These are phyloP conservation scores for Coemansia sp. DNA, from an alignment of 192 early-diverging fungal species.

Conservation along the genomic window DNA sequence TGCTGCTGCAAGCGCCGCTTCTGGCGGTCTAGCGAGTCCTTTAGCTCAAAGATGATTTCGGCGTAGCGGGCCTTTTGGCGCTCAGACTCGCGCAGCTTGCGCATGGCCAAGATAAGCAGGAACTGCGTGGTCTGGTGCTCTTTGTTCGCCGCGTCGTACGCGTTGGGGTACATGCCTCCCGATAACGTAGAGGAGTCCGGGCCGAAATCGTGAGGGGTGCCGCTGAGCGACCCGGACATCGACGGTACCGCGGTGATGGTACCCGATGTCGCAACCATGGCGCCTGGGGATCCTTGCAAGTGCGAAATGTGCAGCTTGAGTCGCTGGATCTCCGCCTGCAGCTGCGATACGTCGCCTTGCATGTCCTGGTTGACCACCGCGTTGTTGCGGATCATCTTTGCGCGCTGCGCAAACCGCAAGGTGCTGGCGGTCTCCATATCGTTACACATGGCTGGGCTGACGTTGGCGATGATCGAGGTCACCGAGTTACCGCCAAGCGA, in stretches of 20 bases:
- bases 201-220: neutral
- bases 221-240: slow-evolving; percentile 4
- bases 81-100: slow-evolving; percentile 55
- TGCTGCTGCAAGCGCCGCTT: slow-evolving; percentile 47
- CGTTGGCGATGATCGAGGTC: slow-evolving; percentile 68
- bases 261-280: neutral
- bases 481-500: slow-evolving; percentile 73
- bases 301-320: slow-evolving; percentile 57
- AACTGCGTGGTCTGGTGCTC: slow-evolving; percentile 49
- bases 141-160: slow-evolving; percentile 8
- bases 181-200: neutral
- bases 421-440: slow-evolving; percentile 67
- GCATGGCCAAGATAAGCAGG: slow-evolving; percentile 55
- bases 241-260: neutral
- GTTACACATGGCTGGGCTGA: slow-evolving; percentile 58
- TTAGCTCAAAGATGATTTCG: slow-evolving; percentile 55
- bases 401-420: slow-evolving; percentile 68
- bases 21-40: slow-evolving; percentile 39
- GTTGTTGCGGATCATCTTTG: slow-evolving; percentile 75
- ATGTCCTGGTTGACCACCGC: slow-evolving; percentile 71
- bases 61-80: slow-evolving; percentile 57
- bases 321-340: slow-evolving; percentile 62
- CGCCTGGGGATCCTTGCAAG: slow-evolving; percentile 1
- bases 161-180: neutral
- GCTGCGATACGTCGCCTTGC: slow-evolving; percentile 66